phyloP scores from a whole-genome alignment of 352 stramenopile genomes.

The Plasmopara viticola region DNA sequence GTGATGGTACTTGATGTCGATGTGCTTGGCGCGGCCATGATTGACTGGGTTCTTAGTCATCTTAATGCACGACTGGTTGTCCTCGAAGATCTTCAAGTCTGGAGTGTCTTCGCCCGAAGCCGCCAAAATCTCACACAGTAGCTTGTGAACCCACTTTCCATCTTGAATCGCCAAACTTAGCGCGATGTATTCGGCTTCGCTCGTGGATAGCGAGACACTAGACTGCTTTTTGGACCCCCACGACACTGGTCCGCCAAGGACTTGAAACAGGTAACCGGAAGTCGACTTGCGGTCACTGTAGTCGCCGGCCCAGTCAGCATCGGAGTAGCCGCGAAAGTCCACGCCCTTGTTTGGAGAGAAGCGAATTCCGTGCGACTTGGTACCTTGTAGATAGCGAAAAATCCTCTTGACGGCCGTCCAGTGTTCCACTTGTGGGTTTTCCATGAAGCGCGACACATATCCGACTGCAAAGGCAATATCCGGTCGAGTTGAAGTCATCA shows the following conservation, averaged over 20 bases:
- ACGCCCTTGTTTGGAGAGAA: background rate
- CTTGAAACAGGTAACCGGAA: background rate
- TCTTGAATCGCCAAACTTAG: constrained; percentile 9
- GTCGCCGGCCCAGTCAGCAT: constrained; percentile 1
- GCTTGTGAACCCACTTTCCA: background rate
- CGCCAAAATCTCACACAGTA: constrained; percentile 5
- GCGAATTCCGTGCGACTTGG: constrained; percentile 12
- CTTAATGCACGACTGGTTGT: constrained; percentile 10
- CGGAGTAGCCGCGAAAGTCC: background rate
- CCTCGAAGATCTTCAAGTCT: constrained; percentile 6
- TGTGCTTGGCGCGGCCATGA: background rate
- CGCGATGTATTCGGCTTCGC: constrained; percentile 13
- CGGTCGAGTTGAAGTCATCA: constrained; percentile 14
- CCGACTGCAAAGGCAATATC: constrained; percentile 10
- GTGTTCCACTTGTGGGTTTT: constrained; percentile 12
- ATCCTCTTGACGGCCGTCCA: constrained; percentile 9
- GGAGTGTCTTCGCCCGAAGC: constrained; percentile 2
- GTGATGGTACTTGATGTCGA: background rate
- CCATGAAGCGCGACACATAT: constrained; percentile 17
- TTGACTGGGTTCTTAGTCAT: background rate
- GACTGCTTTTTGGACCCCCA: constrained; percentile 1
- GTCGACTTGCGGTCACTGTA: background rate
- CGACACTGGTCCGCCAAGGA: background rate
- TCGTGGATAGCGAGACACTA: constrained; percentile 8
- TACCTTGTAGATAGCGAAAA: constrained; percentile 9